phyloP scores from a whole-genome alignment of 257 asterid species.

The Solanum chilense region DNA sequence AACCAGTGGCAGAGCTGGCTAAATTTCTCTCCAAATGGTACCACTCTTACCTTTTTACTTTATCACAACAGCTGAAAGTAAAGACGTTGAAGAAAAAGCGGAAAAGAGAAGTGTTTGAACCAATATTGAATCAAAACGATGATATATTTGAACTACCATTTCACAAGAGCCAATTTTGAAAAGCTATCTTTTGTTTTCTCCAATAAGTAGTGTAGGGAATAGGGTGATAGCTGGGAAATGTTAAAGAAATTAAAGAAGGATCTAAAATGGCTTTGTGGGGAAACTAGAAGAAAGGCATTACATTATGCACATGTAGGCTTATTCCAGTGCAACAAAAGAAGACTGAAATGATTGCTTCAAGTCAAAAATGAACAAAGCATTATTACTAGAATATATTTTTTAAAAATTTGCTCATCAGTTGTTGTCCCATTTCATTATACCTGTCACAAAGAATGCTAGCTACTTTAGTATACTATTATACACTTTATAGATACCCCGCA shows the following conservation, averaged over 20 bases:
- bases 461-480: neutral
- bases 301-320: slow-evolving; percentile 1
- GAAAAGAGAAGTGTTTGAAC: neutral
- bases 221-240: neutral
- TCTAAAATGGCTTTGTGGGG: neutral
- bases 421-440: neutral
- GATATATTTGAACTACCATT: neutral
- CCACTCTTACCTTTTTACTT: neutral
- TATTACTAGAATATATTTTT: neutral
- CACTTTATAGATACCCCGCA: neutral
- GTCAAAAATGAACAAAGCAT: slow-evolving; percentile 5
- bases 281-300: neutral
- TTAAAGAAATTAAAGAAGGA: neutral
- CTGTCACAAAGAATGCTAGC: neutral
- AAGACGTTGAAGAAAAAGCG: neutral
- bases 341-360: slow-evolving; percentile 3
- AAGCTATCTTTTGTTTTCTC: neutral
- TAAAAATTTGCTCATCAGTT: neutral
- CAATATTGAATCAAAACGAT: neutral
- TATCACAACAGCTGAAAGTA: neutral
- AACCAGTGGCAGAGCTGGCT: neutral
- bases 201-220: neutral
- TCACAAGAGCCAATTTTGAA: neutral
- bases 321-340: neutral
- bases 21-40: neutral